Evolutionary conservation across 495 filamentous ascomycete species (phyloP).

Genomic region (Penicillium coffeae): DNA sequence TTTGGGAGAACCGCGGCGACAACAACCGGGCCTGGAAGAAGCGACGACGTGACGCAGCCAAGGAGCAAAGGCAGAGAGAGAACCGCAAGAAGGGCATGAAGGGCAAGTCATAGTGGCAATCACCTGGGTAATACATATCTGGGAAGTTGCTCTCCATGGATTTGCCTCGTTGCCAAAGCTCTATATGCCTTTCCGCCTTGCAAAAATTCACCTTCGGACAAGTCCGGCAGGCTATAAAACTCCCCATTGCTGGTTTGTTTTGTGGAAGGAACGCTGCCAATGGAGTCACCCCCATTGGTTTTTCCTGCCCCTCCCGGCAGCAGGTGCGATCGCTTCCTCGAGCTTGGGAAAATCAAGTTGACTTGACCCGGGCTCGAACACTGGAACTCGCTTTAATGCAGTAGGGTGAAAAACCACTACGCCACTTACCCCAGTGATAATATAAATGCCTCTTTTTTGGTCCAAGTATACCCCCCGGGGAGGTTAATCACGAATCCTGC

Average conservation of each 20-base stretch:
- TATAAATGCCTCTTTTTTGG: too few relatives aligned
- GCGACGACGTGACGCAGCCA: conserved; percentile 70
- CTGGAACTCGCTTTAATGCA: neutral
- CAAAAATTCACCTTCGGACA: neutral
- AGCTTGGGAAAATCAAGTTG: neutral
- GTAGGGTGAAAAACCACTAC: neutral
- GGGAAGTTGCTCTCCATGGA: neutral
- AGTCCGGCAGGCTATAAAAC: neutral
- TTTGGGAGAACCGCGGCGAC: conserved; percentile 88
- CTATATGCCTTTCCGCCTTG: neutral
- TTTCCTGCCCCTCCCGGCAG: neutral
- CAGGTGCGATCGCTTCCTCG: neutral
- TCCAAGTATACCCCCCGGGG: neutral
- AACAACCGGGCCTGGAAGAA: conserved; percentile 90
- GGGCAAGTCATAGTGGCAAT: conserved; percentile 31
- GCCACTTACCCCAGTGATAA: neutral
- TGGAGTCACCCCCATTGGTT: neutral
- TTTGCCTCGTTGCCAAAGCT: neutral
- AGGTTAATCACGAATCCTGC: neutral
- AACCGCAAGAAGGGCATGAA: conserved; percentile 61
- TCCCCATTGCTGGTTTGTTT: neutral
- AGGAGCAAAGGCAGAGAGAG: conserved; percentile 83
- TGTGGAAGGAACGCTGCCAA: neutral
- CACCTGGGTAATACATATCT: neutral
- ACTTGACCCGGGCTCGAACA: neutral